phyloP scores from a whole-genome alignment of 2,329 filamentous ascomycete species.

The Xylaria multiplex region DNA sequence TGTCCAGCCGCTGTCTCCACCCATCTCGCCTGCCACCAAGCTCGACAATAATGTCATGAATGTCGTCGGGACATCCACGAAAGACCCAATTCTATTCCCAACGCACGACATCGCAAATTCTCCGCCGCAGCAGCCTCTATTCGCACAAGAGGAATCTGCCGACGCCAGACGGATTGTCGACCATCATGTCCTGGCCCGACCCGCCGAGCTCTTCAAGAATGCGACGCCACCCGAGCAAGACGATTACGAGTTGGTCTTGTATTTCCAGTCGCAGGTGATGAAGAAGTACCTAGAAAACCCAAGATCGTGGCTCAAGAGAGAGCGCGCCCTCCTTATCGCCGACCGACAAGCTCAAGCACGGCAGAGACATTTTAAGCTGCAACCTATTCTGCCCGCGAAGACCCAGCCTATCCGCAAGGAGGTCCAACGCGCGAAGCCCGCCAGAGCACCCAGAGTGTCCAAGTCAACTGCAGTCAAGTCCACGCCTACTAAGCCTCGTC shows the following conservation, averaged over 20 bases:
- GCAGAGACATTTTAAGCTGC: constrained; percentile 51
- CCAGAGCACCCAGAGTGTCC: constrained; percentile 47
- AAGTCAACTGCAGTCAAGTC: constrained; percentile 39
- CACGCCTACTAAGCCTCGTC: constrained; percentile 43
- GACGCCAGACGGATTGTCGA: constrained; percentile 60
- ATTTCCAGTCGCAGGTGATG: constrained; percentile 64
- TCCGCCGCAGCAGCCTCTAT: constrained; percentile 61
- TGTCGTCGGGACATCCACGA: constrained; percentile 50
- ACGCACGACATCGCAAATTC: constrained; percentile 55
- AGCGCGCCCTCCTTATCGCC: constrained; percentile 60
- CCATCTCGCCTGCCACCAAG: constrained; percentile 64
- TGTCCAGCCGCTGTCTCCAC: constrained; percentile 63
- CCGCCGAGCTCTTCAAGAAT: constrained; percentile 54
- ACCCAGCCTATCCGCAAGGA: constrained; percentile 47
- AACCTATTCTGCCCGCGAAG: constrained; percentile 58
- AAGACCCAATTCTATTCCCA: constrained; percentile 70
- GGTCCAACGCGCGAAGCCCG: constrained; percentile 49
- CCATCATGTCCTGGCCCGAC: constrained; percentile 59
- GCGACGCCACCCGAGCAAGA: constrained; percentile 60
- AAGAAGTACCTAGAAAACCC: constrained; percentile 57
- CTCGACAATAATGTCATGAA: constrained; percentile 48
- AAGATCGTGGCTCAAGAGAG: constrained; percentile 59
- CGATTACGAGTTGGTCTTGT: constrained; percentile 64
- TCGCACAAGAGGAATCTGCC: constrained; percentile 55
- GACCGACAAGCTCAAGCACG: constrained; percentile 57